phyloP scores from a whole-genome alignment of 257 asterid genomes.

The Anisodus tanguticus region DNA sequence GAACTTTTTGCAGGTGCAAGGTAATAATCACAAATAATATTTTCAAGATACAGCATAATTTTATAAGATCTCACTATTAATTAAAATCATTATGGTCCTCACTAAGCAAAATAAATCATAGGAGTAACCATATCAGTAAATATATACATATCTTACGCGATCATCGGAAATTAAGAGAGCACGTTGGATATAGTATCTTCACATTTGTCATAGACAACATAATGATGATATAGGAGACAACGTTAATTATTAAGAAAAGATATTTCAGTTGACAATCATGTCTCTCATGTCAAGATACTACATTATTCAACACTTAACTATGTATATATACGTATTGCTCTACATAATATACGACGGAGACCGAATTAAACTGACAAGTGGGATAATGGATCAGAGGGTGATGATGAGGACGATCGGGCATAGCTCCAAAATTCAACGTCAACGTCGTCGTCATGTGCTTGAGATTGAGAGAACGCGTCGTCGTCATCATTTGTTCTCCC shows the following conservation, averaged over 20 bases:
- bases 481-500: slow-evolving; percentile 37
- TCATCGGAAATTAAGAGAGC: slow-evolving; percentile 5
- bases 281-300: background rate
- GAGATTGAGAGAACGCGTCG: slow-evolving; percentile 29
- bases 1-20: background rate
- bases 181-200: background rate
- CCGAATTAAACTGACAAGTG: slow-evolving; percentile 65
- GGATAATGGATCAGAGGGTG: slow-evolving; percentile 70
- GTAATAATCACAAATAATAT: background rate
- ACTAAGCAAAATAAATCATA: background rate
- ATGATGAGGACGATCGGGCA: slow-evolving; percentile 54
- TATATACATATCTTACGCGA: background rate
- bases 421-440: slow-evolving; percentile 73
- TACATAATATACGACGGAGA: background rate
- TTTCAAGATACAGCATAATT: background rate
- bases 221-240: slow-evolving; percentile 31
- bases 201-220: background rate
- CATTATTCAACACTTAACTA: background rate
- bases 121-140: background rate
- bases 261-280: slow-evolving; percentile 27
- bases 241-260: slow-evolving; percentile 26
- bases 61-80: background rate
- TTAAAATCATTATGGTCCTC: background rate
- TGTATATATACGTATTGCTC: background rate
- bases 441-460: slow-evolving; percentile 37